Conservation (phyloP, 805 yeast species). For the Yamadazyma laniorum region DNA sequence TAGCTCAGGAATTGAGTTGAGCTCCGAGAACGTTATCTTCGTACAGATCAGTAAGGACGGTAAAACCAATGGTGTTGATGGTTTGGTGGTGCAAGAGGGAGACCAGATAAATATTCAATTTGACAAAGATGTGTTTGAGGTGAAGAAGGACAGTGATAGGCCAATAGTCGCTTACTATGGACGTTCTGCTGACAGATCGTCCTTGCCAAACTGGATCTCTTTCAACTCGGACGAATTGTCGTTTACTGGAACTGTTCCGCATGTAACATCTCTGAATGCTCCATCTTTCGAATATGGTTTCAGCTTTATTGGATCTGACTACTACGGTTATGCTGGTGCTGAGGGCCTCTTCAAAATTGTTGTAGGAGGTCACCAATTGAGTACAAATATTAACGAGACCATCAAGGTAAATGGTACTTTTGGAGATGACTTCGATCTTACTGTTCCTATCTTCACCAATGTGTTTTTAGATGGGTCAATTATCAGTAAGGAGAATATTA, state of each 20-base stretch:
- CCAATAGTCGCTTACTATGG: constrained; percentile 72
- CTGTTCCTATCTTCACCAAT: constrained; percentile 59
- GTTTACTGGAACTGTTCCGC: constrained; percentile 86
- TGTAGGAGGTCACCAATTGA: constrained; percentile 85
- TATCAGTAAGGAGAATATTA: constrained; percentile 52
- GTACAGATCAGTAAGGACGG: constrained; percentile 64
- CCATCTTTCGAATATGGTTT: constrained; percentile 75
- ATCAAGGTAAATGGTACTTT: constrained; percentile 66
- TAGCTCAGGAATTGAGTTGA: constrained; percentile 52
- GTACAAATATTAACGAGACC: constrained; percentile 60
- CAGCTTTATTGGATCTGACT: constrained; percentile 76
- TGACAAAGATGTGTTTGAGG: constrained; percentile 52
- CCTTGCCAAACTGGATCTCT: constrained; percentile 86
- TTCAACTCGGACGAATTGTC: constrained; percentile 63
- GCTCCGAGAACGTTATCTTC: constrained; percentile 42
- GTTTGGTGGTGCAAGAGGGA: constrained; percentile 72
- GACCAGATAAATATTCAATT: constrained; percentile 64
- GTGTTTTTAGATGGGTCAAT: constrained; percentile 62
- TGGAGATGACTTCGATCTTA: constrained; percentile 50
- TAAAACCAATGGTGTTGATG: constrained; percentile 70
- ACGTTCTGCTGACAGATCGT: constrained; percentile 74
- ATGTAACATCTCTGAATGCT: constrained; percentile 81
- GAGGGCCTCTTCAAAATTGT: constrained; percentile 66
- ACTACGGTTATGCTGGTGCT: constrained; percentile 68
- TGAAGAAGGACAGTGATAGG: constrained; percentile 42